phyloP scores from a whole-genome alignment of 164 flowering plant species.

The Stephania cephalantha region DNA sequence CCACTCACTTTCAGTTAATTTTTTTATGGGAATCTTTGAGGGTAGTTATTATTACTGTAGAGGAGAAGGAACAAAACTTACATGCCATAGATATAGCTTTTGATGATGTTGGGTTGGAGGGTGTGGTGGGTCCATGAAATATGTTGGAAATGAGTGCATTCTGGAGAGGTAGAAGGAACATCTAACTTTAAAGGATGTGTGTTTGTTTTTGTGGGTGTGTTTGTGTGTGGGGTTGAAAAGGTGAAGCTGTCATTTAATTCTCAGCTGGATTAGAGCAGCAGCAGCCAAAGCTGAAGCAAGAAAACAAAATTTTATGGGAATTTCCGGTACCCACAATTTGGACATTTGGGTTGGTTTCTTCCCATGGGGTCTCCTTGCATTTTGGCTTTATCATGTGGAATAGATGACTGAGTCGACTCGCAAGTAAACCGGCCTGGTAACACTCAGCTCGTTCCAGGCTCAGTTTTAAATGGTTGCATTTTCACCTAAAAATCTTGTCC shows the following conservation, averaged over 20 bases:
- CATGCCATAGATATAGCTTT: neutral
- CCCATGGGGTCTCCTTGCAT: neutral
- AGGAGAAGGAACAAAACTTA: neutral
- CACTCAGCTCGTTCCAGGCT: neutral
- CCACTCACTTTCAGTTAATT: too few relatives aligned
- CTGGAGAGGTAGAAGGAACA: neutral
- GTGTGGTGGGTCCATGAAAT: constrained; percentile 1
- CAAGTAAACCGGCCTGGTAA: neutral
- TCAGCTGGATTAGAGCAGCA: neutral
- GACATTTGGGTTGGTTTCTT: neutral
- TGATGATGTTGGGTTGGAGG: neutral
- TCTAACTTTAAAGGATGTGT: neutral
- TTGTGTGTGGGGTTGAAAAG: neutral
- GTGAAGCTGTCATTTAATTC: neutral
- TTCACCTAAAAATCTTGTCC: too few relatives aligned
- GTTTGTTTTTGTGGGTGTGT: too few relatives aligned
- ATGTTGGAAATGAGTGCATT: neutral
- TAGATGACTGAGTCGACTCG: neutral
- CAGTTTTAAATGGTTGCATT: too few relatives aligned
- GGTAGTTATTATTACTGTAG: neutral
- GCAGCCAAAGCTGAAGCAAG: neutral
- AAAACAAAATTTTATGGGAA: neutral
- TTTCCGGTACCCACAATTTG: neutral
- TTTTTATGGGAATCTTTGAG: neutral
- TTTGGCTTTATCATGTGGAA: neutral